Evolutionary conservation across 2,329 filamentous ascomycete genomes (phyloP).

Genomic region (Microdochium trichocladiopsis): DNA sequence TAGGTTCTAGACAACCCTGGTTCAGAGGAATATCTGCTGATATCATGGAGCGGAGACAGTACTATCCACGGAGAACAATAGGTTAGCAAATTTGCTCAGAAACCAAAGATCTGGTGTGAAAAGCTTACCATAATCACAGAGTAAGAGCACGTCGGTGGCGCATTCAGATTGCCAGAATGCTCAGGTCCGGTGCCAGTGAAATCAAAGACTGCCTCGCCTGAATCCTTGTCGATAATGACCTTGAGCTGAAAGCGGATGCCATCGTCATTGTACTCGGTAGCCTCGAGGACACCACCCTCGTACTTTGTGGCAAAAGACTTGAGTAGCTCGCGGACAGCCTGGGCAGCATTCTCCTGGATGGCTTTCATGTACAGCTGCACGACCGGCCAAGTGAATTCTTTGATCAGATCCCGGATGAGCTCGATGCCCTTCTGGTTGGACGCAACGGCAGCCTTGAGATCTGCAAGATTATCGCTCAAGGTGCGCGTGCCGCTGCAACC

Average conservation of each 20-base stretch:
- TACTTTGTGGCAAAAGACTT: slow-evolving; percentile 65
- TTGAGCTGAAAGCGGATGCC: slow-evolving; percentile 71
- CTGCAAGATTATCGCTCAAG: slow-evolving; percentile 76
- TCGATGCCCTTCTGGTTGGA: slow-evolving; percentile 82
- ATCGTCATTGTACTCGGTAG: slow-evolving; percentile 82
- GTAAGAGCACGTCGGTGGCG: slow-evolving; percentile 26
- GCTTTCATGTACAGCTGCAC: slow-evolving; percentile 66
- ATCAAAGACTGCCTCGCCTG: slow-evolving; percentile 60
- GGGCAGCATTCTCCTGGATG: slow-evolving; percentile 75
- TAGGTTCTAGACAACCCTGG: slow-evolving; percentile 19
- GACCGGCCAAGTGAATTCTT: slow-evolving; percentile 64
- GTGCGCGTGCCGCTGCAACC: slow-evolving; percentile 76
- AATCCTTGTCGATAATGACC: slow-evolving; percentile 65
- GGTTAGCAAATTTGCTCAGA: neutral
- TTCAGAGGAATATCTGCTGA: slow-evolving; percentile 21
- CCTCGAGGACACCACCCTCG: slow-evolving; percentile 62
- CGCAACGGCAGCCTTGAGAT: slow-evolving; percentile 80
- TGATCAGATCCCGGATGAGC: slow-evolving; percentile 63
- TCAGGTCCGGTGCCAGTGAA: slow-evolving; percentile 30
- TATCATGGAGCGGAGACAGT: slow-evolving; percentile 15
- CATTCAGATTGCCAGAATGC: slow-evolving; percentile 23
- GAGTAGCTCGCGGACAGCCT: slow-evolving; percentile 66
- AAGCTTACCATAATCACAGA: slow-evolving; percentile 22
- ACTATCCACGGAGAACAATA: neutral
- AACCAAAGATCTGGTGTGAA: neutral